A percentile compares a stretch with the other conserved stretches of the same genome.
Conservation (phyloP, 106 monocot genomes). For the Dactylorhiza incarnata region DNA sequence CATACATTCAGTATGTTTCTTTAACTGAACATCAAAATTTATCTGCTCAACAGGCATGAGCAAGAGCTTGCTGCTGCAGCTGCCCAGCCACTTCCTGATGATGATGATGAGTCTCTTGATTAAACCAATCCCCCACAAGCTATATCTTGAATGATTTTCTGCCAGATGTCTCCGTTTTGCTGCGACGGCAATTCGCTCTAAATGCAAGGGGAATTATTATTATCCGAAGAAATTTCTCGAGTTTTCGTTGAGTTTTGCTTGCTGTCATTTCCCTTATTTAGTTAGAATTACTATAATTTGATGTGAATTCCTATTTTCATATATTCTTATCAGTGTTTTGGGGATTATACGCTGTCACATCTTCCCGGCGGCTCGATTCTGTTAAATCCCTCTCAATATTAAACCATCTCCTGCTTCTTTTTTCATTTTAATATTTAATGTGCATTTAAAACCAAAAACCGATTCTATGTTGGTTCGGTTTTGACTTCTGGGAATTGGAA, state of each 20-base stretch:
- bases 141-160: not conserved
- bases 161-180: not conserved
- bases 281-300: too few species aligned
- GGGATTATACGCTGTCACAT: too few species aligned
- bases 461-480: too few species aligned
- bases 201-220: not conserved
- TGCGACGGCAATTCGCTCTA: not conserved
- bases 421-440: too few species aligned
- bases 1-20: not conserved
- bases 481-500: too few species aligned
- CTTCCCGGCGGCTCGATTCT: too few species aligned
- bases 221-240: not conserved
- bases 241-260: not conserved
- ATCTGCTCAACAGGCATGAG: conserved; percentile 31
- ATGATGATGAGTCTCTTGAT: conserved; percentile 53
- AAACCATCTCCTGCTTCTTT: too few species aligned
- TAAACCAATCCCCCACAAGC: not conserved
- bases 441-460: too few species aligned
- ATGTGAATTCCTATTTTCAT: too few species aligned
- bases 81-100: conserved; percentile 63
- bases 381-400: too few species aligned
- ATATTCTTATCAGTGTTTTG: too few species aligned
- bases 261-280: not conserved
- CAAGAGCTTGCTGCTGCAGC: conserved; percentile 39
- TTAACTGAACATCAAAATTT: not conserved